Evolutionary conservation across 2,329 filamentous ascomycete species (phyloP).

Genomic region (Claviceps humidiphila): DNA sequence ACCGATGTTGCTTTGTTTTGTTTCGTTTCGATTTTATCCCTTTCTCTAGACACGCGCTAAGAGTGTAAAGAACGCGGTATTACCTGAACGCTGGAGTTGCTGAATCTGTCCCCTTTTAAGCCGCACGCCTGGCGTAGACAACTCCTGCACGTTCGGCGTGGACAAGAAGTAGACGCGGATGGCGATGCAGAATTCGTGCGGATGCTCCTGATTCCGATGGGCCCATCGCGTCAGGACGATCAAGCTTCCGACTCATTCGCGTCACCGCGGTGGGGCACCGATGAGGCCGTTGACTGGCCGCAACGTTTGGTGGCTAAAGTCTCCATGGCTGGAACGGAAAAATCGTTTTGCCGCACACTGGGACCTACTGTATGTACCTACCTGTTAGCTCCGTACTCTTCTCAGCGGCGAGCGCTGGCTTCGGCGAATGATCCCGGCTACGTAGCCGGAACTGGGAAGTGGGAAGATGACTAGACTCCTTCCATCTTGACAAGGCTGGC

Average conservation of each 20-base stretch:
- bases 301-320: no score
- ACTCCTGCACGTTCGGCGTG: neutral
- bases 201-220: slow-evolving; percentile 1
- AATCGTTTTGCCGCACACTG: slow-evolving; percentile 7
- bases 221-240: slow-evolving; percentile 8
- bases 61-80: neutral
- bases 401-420: no score
- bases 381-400: neutral
- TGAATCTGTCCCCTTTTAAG: neutral
- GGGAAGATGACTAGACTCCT: no score
- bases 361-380: no score
- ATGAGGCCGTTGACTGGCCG: neutral
- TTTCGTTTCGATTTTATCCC: neutral
- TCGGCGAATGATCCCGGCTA: no score
- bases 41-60: neutral
- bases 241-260: slow-evolving; percentile 14
- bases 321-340: slow-evolving; percentile 4
- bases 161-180: neutral
- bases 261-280: neutral
- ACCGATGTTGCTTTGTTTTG: neutral
- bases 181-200: neutral
- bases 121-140: neutral
- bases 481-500: no score
- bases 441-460: no score
- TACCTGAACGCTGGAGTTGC: neutral